Evolutionary conservation across 164 flowering plant genomes (phyloP).

Genomic region (Magnolia sinica): DNA sequence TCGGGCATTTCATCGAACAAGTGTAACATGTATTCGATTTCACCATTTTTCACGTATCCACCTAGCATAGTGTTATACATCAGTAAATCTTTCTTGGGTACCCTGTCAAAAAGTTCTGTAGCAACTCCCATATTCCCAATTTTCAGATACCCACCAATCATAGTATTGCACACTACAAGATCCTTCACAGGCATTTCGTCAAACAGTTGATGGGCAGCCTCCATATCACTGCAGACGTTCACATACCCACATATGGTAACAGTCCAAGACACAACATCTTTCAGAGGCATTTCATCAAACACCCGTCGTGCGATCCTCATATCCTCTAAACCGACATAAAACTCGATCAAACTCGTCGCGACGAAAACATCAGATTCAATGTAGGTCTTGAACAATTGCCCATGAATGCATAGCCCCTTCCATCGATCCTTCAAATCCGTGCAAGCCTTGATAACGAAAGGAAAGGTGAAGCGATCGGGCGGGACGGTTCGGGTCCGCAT

Average conservation of each 20-base stretch:
- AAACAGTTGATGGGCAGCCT: constrained; percentile 21
- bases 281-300: constrained; percentile 22
- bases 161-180: constrained; percentile 23
- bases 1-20: constrained; percentile 28
- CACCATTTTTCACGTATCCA: constrained; percentile 26
- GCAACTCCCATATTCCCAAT: constrained; percentile 23
- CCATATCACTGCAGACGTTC: constrained; percentile 20
- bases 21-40: constrained; percentile 7
- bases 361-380: constrained; percentile 23
- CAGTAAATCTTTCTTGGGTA: constrained; percentile 26
- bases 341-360: constrained; percentile 27
- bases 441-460: constrained; percentile 30
- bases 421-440: constrained; percentile 11
- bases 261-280: constrained; percentile 29
- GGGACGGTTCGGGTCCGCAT: constrained; percentile 17
- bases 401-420: constrained; percentile 26
- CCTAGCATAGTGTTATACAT: constrained; percentile 32
- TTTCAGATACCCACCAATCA: constrained; percentile 21
- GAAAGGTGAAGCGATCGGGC: constrained; percentile 29
- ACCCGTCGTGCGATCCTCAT: constrained; percentile 8
- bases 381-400: constrained; percentile 19
- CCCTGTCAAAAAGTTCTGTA: constrained; percentile 17
- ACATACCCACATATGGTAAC: constrained; percentile 20
- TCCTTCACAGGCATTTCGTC: constrained; percentile 26
- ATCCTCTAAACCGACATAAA: constrained; percentile 17